phyloP scores from a whole-genome alignment of 2,329 filamentous ascomycete species.

The Aspergillus aculeatinus region DNA sequence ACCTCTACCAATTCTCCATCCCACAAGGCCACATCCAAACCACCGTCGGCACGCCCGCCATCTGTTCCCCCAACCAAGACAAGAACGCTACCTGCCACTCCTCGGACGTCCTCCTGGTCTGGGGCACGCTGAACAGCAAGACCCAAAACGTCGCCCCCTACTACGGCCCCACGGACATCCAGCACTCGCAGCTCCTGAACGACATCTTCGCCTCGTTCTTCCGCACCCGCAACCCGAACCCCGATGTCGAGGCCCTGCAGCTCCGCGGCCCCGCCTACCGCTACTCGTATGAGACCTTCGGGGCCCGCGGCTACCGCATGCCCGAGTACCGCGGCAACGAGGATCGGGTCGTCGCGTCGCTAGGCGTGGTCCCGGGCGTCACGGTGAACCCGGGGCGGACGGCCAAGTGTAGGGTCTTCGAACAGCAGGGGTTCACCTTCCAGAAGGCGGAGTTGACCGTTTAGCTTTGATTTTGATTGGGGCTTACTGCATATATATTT shows the following conservation, averaged over 20 bases:
- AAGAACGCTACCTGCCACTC: slow-evolving; percentile 31
- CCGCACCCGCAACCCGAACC: slow-evolving; percentile 22
- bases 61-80: slow-evolving; percentile 25
- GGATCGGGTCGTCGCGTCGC: slow-evolving; percentile 14
- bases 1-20: slow-evolving; percentile 24
- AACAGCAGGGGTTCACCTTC: slow-evolving; percentile 28
- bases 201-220: slow-evolving; percentile 28
- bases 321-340: slow-evolving; percentile 9
- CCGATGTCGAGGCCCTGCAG: slow-evolving; percentile 16
- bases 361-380: slow-evolving; percentile 17
- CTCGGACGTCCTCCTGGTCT: slow-evolving; percentile 27
- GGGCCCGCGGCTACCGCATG: slow-evolving; percentile 12
- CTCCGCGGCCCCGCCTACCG: slow-evolving; percentile 24
- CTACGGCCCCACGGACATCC: slow-evolving; percentile 19
- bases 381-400: slow-evolving; percentile 15
- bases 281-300: slow-evolving; percentile 18
- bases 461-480: neutral
- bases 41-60: slow-evolving; percentile 13
- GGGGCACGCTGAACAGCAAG: slow-evolving; percentile 29
- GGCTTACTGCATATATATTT: too few species aligned
- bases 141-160: slow-evolving; percentile 24
- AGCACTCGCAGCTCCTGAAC: slow-evolving; percentile 25
- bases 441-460: slow-evolving; percentile 19
- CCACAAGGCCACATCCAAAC: slow-evolving; percentile 25
- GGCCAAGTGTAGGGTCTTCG: slow-evolving; percentile 23